phyloP scores from a whole-genome alignment of 805 yeast genomes.

The Suhomyces xylopsoci region DNA sequence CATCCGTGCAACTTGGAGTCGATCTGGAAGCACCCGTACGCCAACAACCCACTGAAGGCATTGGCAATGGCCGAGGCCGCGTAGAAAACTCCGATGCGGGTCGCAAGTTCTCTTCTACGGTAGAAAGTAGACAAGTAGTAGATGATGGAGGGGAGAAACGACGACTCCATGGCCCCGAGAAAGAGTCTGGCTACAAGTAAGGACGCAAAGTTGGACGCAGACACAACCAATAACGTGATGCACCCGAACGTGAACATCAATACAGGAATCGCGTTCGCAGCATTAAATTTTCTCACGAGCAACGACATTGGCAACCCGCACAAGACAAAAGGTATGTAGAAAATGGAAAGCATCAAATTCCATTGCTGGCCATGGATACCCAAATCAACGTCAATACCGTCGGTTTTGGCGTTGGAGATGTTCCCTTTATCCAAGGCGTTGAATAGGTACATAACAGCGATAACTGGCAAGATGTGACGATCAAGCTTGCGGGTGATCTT shows the following conservation, averaged over 20 bases:
- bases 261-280: slow-evolving; percentile 43
- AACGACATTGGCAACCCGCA: slow-evolving; percentile 44
- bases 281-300: slow-evolving; percentile 39
- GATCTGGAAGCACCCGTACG: slow-evolving; percentile 39
- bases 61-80: slow-evolving; percentile 34
- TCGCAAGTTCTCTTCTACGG: slow-evolving; percentile 35
- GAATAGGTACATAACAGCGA: slow-evolving; percentile 46
- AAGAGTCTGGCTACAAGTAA: slow-evolving; percentile 33
- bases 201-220: slow-evolving; percentile 37
- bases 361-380: slow-evolving; percentile 41
- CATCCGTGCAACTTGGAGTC: slow-evolving; percentile 40
- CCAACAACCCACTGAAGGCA: slow-evolving; percentile 37
- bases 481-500: slow-evolving; percentile 42
- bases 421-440: slow-evolving; percentile 50
- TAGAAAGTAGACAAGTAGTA: slow-evolving; percentile 36
- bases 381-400: slow-evolving; percentile 41
- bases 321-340: slow-evolving; percentile 44
- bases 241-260: slow-evolving; percentile 46
- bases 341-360: slow-evolving; percentile 45
- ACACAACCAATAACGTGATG: slow-evolving; percentile 35
- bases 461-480: slow-evolving; percentile 40
- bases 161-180: slow-evolving; percentile 35
- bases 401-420: slow-evolving; percentile 49
- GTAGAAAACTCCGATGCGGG: slow-evolving; percentile 34
- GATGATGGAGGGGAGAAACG: slow-evolving; percentile 39